phyloP scores from a whole-genome alignment of 768 basidiomycete genomes.

The Boletus huronensis region DNA sequence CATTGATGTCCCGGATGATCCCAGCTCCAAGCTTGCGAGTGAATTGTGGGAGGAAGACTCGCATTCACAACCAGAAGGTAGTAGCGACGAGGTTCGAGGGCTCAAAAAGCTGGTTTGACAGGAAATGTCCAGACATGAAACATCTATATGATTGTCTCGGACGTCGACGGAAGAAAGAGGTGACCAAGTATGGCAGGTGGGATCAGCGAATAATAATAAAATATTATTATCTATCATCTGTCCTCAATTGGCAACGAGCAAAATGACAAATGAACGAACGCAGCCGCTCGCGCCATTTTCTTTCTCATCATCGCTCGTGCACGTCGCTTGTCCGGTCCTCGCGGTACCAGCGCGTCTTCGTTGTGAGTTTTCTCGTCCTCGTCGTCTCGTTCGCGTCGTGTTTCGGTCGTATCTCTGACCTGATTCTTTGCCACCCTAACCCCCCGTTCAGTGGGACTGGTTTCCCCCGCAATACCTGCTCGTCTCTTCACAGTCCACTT shows the following conservation, averaged over 20 bases:
- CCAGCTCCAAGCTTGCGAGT: slow-evolving; percentile 48
- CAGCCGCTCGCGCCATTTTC: background rate
- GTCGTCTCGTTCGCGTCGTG: background rate
- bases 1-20: slow-evolving; percentile 64
- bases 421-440: background rate
- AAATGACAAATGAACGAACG: background rate
- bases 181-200: background rate
- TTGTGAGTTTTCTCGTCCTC: slow-evolving; percentile 6
- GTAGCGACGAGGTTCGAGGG: too few relatives aligned
- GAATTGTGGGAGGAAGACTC: slow-evolving; percentile 1
- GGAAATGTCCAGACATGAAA: background rate
- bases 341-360: slow-evolving; percentile 3
- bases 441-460: slow-evolving; percentile 15
- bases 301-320: background rate
- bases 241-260: slow-evolving; percentile 6
- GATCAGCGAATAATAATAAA: too few relatives aligned
- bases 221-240: background rate
- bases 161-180: background rate
- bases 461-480: slow-evolving; percentile 10
- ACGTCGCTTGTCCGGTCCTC: slow-evolving; percentile 8
- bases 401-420: background rate
- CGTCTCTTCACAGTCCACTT: slow-evolving; percentile 1
- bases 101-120: background rate
- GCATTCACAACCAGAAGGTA: background rate
- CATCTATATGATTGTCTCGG: slow-evolving; percentile 4